Base-by-base conservation (phyloP, 2,329 filamentous ascomycete species). In the Neocatenulostroma microsporum region DNA sequence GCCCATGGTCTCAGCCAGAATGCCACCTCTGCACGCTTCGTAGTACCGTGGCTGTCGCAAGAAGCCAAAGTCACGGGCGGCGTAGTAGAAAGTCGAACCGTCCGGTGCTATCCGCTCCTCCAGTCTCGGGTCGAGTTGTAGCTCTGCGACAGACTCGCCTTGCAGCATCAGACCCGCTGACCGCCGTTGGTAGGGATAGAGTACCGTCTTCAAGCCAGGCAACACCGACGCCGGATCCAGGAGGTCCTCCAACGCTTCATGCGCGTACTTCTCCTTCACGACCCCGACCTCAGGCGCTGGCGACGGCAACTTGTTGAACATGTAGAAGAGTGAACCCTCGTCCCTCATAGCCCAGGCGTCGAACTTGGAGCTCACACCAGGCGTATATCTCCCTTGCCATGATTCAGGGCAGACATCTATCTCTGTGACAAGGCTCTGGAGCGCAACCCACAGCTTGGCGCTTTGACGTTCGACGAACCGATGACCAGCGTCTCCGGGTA, bases 91-190 rank as follows among this genome's bases (percentile, higher is more conserved):
- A 0, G 52, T 48, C 1, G 62, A 55, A 1, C 78, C 81, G 3
- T 69, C 62, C 20, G 84, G 82, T 33, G 83, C 80, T 2, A 54
- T 51, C 2, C 76, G 66, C 4, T 62, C 48, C 34, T 78, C 71
- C 2, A 94, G 64, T 4, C 88, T 74, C 8, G 88, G 85, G 57
- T 95, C 88, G 7, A 87, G 62, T 5, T 76, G 65, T 19, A 74
- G 66, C 4, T 70, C 69, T 1, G 82, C 77, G 15, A 78, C 71
- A 5, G 72, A 62, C 60, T 96, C 89, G 36, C 81, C 78, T 55
- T 91, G 81, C 13, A 94, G 63, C 87, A 96, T 95, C 19, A 81
- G 57, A 3, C 84, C 84, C 1, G 82, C 81, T 1, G 87, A 89
- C 29, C 81, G 74, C 34, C 80, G 73, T 57, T 96, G 89, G 50